Evolutionary conservation across 2,329 filamentous ascomycete species (phyloP), one percentile per base, ranked within the genome.

Genomic region (Rachicladosporium sp.): DNA sequence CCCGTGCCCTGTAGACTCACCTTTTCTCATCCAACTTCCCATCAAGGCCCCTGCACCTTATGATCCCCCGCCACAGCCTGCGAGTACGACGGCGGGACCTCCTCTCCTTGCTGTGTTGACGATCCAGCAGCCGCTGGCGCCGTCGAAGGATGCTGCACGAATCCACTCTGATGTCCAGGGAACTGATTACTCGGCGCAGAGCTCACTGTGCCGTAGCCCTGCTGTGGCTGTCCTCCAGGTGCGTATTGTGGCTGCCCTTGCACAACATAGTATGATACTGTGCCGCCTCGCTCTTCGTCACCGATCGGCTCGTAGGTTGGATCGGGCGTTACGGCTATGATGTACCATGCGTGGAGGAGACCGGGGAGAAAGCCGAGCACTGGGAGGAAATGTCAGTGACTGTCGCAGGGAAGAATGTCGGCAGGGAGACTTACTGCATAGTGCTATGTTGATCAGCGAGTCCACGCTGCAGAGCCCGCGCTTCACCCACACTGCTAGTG

Each of bases 331-430:
- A 84, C 82, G 54, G 84, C 76, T 64, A 98, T 95, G 63, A 96
- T 93, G 72, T 96, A 98, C 89, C 91, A 96, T 46, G 88, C 77
- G 67, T 98, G 91, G 2, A 98, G 68, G 36, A 96, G 80, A 45
- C 89, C 89, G 12, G 89, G 89, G 44, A 96, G 63, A 53, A 64
- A 58, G 46, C 57, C 62, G 42, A 64, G 59, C 45, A 49, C 54
- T 56, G 34, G 8, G 6, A 19, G 9, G 11, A 19, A 5, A 3
- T 19, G 15, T 19, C 15, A 19, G 15, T 19, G 15, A 5, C 15
- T 19, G 15, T 19, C 3, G 5, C 5, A 5, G 5, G 15, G 15
- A 19, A 3, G 3, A 19, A 5, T 19, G 3, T 19, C n/a, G n/a
- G n/a, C n/a, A 19, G 15, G 15, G 3, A 5, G 15, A 19, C 15